Conservation (phyloP, 202 grass and related monocot species). For the Setaria viridis region DNA sequence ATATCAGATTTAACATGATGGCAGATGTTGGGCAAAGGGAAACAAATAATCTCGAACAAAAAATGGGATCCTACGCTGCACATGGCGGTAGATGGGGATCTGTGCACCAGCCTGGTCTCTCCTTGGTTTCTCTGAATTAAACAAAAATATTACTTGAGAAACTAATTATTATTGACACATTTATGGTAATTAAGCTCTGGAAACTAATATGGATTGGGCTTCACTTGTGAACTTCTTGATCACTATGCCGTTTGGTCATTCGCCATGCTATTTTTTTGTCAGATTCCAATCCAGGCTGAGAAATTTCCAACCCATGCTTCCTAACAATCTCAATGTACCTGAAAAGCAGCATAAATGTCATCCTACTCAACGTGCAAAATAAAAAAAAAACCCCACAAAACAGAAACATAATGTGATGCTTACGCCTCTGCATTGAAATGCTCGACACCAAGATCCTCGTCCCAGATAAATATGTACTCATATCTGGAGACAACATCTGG, state of each 20-base stretch:
- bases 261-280: constrained; percentile 87
- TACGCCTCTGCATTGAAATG: constrained; percentile 98
- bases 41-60: constrained; percentile 16
- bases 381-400: constrained; percentile 10
- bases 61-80: constrained; percentile 72
- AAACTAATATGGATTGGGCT: constrained; percentile 27
- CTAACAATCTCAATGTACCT: constrained; percentile 92
- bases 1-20: constrained; percentile 34
- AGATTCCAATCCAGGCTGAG: constrained; percentile 92
- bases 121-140: constrained; percentile 75
- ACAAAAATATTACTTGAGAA: constrained; percentile 38
- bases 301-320: constrained; percentile 94
- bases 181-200: constrained; percentile 15
- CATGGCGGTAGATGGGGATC: constrained; percentile 93
- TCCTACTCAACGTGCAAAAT: constrained; percentile 19
- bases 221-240: constrained; percentile 94
- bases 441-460: constrained; percentile 93
- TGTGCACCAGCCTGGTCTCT: constrained; percentile 95
- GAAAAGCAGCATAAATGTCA: constrained; percentile 21
- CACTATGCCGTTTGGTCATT: constrained; percentile 91
- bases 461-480: constrained; percentile 98
- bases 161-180: constrained; percentile 5
- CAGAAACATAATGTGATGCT: constrained; percentile 28
- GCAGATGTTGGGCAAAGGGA: constrained; percentile 10
- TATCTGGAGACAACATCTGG: constrained; percentile 81